Percentiles rank a stretch among this genome's conserved stretches.
Evolutionary conservation across 805 yeast genomes (phyloP).

Genomic region (Wilhelminamyces savonicus): DNA sequence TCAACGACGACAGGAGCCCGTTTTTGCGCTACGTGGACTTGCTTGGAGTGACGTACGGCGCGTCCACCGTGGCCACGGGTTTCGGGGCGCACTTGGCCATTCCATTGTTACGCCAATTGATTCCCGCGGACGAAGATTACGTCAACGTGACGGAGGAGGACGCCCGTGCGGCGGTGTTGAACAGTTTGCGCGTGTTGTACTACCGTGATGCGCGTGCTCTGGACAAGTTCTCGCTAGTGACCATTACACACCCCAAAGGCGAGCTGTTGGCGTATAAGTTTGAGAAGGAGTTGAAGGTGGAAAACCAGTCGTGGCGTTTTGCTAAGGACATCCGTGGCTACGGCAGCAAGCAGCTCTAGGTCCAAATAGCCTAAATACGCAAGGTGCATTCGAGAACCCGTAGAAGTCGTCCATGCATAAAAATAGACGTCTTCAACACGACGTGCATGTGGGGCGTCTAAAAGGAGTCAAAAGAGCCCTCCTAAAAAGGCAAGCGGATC

Average conservation of each 20-base stretch:
- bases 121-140: conserved; percentile 73
- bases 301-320: conserved; percentile 82
- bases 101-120: conserved; percentile 81
- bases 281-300: conserved; percentile 61
- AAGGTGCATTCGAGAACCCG: not conserved
- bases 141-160: conserved; percentile 61
- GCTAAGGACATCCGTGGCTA: conserved; percentile 87
- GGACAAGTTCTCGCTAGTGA: conserved; percentile 77
- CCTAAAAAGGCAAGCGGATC: no score
- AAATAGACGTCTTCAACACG: no score
- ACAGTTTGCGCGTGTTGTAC: conserved; percentile 89
- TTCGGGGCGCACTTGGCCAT: conserved; percentile 93
- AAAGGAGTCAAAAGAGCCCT: no score
- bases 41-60: conserved; percentile 82
- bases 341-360: conserved; percentile 57
- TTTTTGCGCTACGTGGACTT: conserved; percentile 83
- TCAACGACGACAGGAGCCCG: conserved; percentile 57
- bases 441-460: no score
- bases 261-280: conserved; percentile 54
- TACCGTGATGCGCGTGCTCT: conserved; percentile 95
- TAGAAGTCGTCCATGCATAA: no score
- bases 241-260: conserved; percentile 46
- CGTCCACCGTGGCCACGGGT: conserved; percentile 92
- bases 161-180: conserved; percentile 71
- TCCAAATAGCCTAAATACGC: no score